phyloP scores from a whole-genome alignment of 2,329 filamentous ascomycete species.

The Fusarium algeriense region DNA sequence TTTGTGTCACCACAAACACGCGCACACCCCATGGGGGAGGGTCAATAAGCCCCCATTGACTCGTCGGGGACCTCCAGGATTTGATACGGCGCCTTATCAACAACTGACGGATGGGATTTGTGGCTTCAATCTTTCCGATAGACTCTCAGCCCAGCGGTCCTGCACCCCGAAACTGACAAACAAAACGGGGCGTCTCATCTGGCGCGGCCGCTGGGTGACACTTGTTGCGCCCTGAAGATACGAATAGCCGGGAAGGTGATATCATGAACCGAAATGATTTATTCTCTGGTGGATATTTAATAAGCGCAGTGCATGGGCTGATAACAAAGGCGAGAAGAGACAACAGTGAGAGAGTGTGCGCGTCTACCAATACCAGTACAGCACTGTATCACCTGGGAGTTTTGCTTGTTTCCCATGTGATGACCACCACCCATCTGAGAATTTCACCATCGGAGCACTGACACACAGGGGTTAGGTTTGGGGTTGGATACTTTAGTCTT shows the following conservation, averaged over 20 bases:
- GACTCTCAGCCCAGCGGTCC: slow-evolving; percentile 15
- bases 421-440: slow-evolving; percentile 34
- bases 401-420: slow-evolving; percentile 36
- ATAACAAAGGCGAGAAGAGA: slow-evolving; percentile 26
- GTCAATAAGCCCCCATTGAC: slow-evolving; percentile 10
- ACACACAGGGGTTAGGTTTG: slow-evolving; percentile 18
- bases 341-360: slow-evolving; percentile 18
- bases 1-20: slow-evolving; percentile 28
- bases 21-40: slow-evolving; percentile 27
- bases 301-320: slow-evolving; percentile 1
- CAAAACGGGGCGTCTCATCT: background rate
- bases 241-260: slow-evolving; percentile 12
- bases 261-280: slow-evolving; percentile 3
- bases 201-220: slow-evolving; percentile 16
- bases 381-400: slow-evolving; percentile 26
- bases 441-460: slow-evolving; percentile 35
- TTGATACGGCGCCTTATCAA: slow-evolving; percentile 24
- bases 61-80: slow-evolving; percentile 12
- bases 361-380: slow-evolving; percentile 8
- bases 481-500: background rate
- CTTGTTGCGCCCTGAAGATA: slow-evolving; percentile 14
- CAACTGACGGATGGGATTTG: slow-evolving; percentile 6
- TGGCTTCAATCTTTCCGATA: slow-evolving; percentile 35
- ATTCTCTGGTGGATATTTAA: background rate
- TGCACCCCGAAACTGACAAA: slow-evolving; percentile 24